Percentiles rank a stretch among this genome's conserved stretches.
These are phyloP conservation scores for Trypanosoma scelopori DNA, from an alignment of 208 protist species.

Conservation along the genomic window DNA sequence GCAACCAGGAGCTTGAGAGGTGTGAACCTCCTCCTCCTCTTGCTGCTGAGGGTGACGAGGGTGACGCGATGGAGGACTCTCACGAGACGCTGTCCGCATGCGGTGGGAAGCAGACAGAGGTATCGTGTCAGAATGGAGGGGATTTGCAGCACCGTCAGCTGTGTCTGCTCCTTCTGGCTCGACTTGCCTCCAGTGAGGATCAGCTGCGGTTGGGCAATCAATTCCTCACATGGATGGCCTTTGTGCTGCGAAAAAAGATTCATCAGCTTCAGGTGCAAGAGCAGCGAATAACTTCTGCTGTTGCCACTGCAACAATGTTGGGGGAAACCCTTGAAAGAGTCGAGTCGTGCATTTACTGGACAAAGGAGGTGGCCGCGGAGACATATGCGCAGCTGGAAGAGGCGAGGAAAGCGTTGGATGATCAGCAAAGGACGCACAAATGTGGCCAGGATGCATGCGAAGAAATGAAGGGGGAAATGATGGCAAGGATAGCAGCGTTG, in stretches of 20 bases:
- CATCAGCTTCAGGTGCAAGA: neutral
- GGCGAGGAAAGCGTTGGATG: neutral
- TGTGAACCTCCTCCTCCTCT: too few relatives aligned
- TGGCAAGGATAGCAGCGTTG: conserved; percentile 1
- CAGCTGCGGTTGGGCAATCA: neutral
- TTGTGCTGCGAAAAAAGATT: conserved; percentile 5
- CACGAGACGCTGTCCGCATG: neutral
- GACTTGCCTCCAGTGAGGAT: neutral
- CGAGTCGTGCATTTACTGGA: neutral
- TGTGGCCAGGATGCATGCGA: neutral
- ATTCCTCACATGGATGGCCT: neutral
- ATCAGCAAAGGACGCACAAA: neutral
- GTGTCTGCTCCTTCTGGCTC: neutral
- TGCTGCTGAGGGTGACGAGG: neutral
- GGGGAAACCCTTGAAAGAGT: conserved; percentile 8
- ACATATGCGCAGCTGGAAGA: neutral
- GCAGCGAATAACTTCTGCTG: neutral
- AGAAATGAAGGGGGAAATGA: neutral
- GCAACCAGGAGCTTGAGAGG: neutral
- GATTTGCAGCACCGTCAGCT: too few relatives aligned
- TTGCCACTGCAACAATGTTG: neutral
- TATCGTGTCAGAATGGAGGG: neutral
- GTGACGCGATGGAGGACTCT: neutral
- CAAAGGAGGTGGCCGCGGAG: conserved; percentile 1
- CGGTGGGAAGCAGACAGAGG: neutral